Evolutionary conservation across 2,329 filamentous ascomycete species (phyloP), one percentile per base, ranked within the genome.

Genomic region (Pleoardoris graminearum): DNA sequence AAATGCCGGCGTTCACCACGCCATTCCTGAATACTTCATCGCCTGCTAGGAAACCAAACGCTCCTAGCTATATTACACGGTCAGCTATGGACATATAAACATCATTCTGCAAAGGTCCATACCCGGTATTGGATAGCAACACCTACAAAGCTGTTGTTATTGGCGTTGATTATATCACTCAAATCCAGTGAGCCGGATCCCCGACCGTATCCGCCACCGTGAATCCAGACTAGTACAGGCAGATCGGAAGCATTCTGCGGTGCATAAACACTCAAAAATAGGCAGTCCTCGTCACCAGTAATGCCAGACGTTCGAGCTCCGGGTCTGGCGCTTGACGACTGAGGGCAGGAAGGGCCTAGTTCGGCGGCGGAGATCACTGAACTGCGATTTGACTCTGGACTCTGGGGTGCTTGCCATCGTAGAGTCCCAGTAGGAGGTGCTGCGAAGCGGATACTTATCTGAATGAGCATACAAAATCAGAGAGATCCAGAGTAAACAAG

Each of bases 101-200:
- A 4, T 1, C n/a, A 17, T 36, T 17, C 14, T 14, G 21, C 25
- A 39, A 7, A 21, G 6, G 3, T 16, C 46, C 54, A 30, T 58
- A 78, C 72, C 23, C 79, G 65, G 56, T 81, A 82, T 53, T 81
- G 77, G 37, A 81, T 78, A 10, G 72, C 66, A 14, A 82, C 77
- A 4, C 65, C 72, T 27, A 82, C 64, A 46, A 82, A 81, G 3
- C 65, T 68, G 51, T 80, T 77, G 11, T 73, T 66, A 50, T 79
- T 80, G 0, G 73, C 73, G 27, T 76, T 77, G 37, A 82, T 77
- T 11, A 77, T 61, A 0, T 63, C 27, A 8, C 67, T 67, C 6
- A 76, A 50, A 44, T 79, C 75, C 30, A 73, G 59, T 4, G 56
- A 56, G 0, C 72, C 78, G 57, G 67, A 64, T 23, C 69, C 77